A percentile compares a stretch with the other conserved stretches of the same genome.
These are phyloP conservation scores for Anisodus tanguticus DNA, from an alignment of 257 asterid genomes.

Conservation along the genomic window DNA sequence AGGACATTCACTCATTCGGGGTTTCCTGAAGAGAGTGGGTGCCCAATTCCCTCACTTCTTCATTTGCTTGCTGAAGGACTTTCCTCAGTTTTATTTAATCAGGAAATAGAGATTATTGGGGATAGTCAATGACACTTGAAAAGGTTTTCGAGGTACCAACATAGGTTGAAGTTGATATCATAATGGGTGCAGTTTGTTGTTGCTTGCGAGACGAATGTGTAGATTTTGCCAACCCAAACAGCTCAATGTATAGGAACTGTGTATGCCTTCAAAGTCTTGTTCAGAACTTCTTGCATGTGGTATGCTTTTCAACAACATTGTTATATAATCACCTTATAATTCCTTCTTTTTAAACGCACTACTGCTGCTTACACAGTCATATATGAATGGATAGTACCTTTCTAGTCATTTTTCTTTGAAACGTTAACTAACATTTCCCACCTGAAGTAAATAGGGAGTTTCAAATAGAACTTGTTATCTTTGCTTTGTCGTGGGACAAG, in stretches of 20 bases:
- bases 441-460: conserved; percentile 7
- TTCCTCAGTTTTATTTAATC: neutral
- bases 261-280: conserved; percentile 65
- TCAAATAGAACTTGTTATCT: neutral
- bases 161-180: conserved; percentile 30
- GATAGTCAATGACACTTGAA: conserved; percentile 26
- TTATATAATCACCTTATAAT: neutral
- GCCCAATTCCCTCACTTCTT: conserved; percentile 14
- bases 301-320: conserved; percentile 39
- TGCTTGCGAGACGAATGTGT: conserved; percentile 76
- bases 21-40: conserved; percentile 30
- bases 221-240: conserved; percentile 67
- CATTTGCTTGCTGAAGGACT: conserved; percentile 5
- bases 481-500: neutral
- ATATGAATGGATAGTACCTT: neutral
- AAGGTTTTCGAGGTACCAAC: conserved; percentile 13
- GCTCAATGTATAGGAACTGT: conserved; percentile 66
- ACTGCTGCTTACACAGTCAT: neutral
- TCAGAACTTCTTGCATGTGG: conserved; percentile 69
- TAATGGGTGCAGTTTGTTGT: conserved; percentile 90
- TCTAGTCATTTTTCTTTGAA: neutral
- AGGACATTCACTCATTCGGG: conserved; percentile 31
- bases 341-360: neutral
- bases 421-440: conserved; percentile 4
- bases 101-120: conserved; percentile 20